Base-by-base conservation (phyloP, 1,284 basidiomycete genomes). In the Boletus semigastroideus region DNA sequence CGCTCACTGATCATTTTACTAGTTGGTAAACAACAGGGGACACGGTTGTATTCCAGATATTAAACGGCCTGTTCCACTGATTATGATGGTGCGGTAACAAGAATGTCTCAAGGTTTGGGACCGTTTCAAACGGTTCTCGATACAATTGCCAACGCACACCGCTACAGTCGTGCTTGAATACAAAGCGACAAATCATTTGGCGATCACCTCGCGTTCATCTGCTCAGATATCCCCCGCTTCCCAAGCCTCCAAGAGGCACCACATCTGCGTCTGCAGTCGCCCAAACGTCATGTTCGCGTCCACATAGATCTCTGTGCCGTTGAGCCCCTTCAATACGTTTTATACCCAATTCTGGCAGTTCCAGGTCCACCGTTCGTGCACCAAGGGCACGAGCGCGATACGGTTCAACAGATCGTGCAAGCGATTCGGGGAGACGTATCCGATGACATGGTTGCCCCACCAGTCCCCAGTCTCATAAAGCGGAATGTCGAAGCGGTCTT, bases 271-370 rank as follows among this genome's bases (percentile, higher is more conserved):
- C 40, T 55, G 51, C 19, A 61, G 22, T 1, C 20, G 33, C 0
- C 16, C 39, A 7, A 55, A 42, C 19, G 56, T 59, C 48, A 61
- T 14, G 12, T 55, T 40, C 39, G 14, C 46, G 20, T 61, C 56
- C 31, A 46, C 43, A 6, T 61, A 60, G 10, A 58, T 12, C 10
- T 31, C 30, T 11, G 8, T 8, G 13, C 19, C 7, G 1, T 40
- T 20, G 5, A 58, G 42, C 19, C 42, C 55, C 13, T 28, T 28
- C 40, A 61, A 22, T 31, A 17, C 51, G 0, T 58, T 56, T 16
- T 42, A 55, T 16, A 59, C 59, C 59, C 22, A 58, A 17, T 54
- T 61, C 25, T 58, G 57, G 36, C 59, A 58, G 36, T 58, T 58
- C 57, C 57, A 58, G 3, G 34, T 48, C 48, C 34, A 42, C 11